A percentile compares a stretch with the other conserved stretches of the same genome.
Evolutionary conservation across 179 eudicot genomes (phyloP).

Genomic region (Silene vulgaris): DNA sequence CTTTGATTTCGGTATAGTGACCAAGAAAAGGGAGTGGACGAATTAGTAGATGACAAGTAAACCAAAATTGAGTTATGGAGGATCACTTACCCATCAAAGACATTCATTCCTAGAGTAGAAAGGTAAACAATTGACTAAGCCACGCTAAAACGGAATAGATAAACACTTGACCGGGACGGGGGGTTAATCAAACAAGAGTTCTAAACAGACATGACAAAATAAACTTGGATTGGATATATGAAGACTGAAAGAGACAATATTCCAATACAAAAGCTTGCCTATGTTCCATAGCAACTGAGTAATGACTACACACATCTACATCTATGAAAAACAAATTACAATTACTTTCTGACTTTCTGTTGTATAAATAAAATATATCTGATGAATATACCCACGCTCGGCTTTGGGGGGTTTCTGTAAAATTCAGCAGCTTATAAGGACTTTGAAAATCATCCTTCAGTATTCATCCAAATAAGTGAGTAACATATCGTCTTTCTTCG

Average conservation of each 20-base stretch:
- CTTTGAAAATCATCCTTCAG: constrained; percentile 24
- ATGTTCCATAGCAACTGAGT: constrained; percentile 14
- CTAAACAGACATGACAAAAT: background rate
- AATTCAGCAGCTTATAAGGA: constrained; percentile 3
- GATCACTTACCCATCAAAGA: too few species aligned
- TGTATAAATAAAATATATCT: constrained; percentile 14
- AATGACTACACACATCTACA: constrained; percentile 20
- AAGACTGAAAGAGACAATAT: constrained; percentile 3
- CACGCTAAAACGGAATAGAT: too few species aligned
- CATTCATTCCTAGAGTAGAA: too few species aligned
- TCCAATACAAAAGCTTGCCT: constrained; percentile 19
- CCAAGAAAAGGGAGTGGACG: too few species aligned
- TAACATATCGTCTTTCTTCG: constrained; percentile 76
- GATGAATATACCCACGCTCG: background rate
- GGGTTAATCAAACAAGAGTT: too few species aligned
- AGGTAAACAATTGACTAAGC: too few species aligned
- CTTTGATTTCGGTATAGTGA: too few species aligned
- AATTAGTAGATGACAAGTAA: too few species aligned
- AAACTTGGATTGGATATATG: background rate
- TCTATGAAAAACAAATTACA: constrained; percentile 15
- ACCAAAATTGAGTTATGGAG: too few species aligned
- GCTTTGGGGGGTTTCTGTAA: background rate
- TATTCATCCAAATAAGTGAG: constrained; percentile 82
- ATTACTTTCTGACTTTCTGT: constrained; percentile 10
- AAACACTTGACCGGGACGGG: too few species aligned